Evolutionary conservation across 2,329 filamentous ascomycete species (phyloP), one percentile per base, ranked within the genome.

Genomic region (Xylaria sp.): DNA sequence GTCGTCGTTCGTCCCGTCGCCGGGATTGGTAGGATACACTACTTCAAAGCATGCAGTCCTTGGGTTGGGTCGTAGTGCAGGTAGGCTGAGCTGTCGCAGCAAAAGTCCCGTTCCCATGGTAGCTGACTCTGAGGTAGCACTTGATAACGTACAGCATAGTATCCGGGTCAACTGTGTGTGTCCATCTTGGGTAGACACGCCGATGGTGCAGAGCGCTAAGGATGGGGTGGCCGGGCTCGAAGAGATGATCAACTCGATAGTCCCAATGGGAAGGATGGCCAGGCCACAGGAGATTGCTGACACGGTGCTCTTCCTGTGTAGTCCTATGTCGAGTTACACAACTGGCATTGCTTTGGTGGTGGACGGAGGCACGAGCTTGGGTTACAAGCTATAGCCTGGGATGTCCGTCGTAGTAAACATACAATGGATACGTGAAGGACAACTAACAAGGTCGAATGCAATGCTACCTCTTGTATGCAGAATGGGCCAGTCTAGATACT

Each of bases 21-120:
- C 68, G 4, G 1, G 39, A 12, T 14, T 61, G 48, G 19, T 67
- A 1, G 65, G 56, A 19, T 75, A 73, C 47, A 68, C 67, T 9
- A 58, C 72, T 1, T 72, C 74, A 0, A 75, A 75, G 47, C 69
- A 72, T 47, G 73, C 71, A 11, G 69, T 72, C 2, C 36, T 74
- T 0, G 73, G 72, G 0, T 11, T 75, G 11, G 66, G 56, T 5
- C 70, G 51, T 24, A 69, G 14, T 27, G 48, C 64, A 3, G 71
- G 70, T 74, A 61, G 17, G 48, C 4, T 21, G 9, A 27, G 24
- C 9, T 7, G 24, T 21, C 12, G 17, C 30, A 11, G 17, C 30
- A 11, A 14, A 32, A 50, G 21, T 50, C 24, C 24, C 24, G 24
- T 27, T 27, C 24, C 24, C 24, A 27, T 11, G 11, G 8, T 24